These are phyloP conservation scores for Selenicereus undatus DNA, from an alignment of 148 eudicot genomes.

Conservation along the genomic window DNA sequence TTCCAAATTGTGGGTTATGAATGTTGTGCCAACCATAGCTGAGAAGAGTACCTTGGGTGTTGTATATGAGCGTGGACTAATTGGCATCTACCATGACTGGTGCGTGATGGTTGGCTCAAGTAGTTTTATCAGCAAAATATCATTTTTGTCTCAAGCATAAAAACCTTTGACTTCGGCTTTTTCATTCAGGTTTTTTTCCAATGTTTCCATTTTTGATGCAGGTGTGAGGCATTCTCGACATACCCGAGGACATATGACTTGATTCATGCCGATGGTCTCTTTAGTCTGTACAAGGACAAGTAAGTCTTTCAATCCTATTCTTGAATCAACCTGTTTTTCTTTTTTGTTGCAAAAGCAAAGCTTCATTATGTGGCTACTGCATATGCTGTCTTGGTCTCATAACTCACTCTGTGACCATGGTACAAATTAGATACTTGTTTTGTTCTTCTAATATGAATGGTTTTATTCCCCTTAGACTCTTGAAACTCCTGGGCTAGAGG, in stretches of 20 bases:
- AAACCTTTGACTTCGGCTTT: neutral
- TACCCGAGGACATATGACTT: slow-evolving; percentile 95
- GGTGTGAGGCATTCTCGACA: slow-evolving; percentile 94
- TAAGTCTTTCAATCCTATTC: slow-evolving; percentile 28
- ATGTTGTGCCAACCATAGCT: slow-evolving; percentile 86
- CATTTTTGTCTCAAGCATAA: neutral
- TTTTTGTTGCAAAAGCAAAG: neutral
- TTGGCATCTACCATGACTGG: slow-evolving; percentile 98
- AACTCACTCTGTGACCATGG: too few relatives aligned
- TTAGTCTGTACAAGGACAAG: slow-evolving; percentile 85
- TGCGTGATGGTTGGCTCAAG: slow-evolving; percentile 25
- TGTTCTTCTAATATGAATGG: neutral
- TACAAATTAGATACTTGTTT: too few relatives aligned
- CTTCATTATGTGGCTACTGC: neutral
- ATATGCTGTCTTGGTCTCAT: too few relatives aligned
- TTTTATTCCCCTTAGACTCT: neutral
- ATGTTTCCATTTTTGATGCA: slow-evolving; percentile 25
- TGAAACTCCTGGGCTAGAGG: too few relatives aligned
- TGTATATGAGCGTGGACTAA: slow-evolving; percentile 76
- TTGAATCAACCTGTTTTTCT: neutral
- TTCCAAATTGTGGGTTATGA: slow-evolving; percentile 93
- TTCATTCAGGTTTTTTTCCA: neutral
- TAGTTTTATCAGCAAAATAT: neutral
- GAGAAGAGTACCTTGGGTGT: slow-evolving; percentile 80
- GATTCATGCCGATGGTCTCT: slow-evolving; percentile 84